Conservation (phyloP, 1,284 basidiomycete species). For the Apiotrichum porosum region DNA sequence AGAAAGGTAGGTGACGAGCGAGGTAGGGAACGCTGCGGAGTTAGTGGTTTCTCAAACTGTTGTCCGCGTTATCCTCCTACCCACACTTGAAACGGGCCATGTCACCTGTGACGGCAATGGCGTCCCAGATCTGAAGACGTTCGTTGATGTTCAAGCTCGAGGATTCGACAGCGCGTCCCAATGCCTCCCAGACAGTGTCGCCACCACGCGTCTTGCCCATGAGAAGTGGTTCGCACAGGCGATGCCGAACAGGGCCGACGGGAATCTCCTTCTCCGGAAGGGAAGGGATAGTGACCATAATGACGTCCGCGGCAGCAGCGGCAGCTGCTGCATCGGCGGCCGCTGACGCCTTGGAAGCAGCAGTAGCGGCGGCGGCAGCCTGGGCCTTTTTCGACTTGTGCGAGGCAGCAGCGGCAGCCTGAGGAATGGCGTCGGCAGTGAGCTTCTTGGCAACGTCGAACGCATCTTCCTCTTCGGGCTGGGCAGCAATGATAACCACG, state of each 20-base stretch:
- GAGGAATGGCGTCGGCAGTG: conserved; percentile 32
- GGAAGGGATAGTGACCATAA: conserved; percentile 55
- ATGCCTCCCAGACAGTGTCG: conserved; percentile 52
- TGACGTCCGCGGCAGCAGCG: conserved; percentile 31
- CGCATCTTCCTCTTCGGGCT: conserved; percentile 68
- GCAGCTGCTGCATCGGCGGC: conserved; percentile 59
- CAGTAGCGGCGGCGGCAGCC: conserved; percentile 57
- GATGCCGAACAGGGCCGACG: conserved; percentile 79
- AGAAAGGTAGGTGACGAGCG: conserved; percentile 68
- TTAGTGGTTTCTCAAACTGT: not conserved
- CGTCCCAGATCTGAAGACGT: conserved; percentile 70
- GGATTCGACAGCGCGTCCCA: conserved; percentile 38
- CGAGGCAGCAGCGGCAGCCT: conserved; percentile 19
- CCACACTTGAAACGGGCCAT: conserved; percentile 70
- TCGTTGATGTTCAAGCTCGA: conserved; percentile 49
- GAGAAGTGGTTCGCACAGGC: conserved; percentile 85
- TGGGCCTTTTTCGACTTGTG: conserved; percentile 54
- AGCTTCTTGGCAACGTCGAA: conserved; percentile 55
- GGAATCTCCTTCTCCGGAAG: conserved; percentile 68
- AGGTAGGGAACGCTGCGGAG: conserved; percentile 50
- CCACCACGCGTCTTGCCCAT: conserved; percentile 48
- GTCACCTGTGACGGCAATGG: conserved; percentile 77
- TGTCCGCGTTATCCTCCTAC: conserved; percentile 15
- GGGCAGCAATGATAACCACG: conserved; percentile 19
- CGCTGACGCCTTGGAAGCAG: conserved; percentile 54